Evolutionary conservation across 305 asterid genomes (phyloP).

Genomic region (Galium porrigens): DNA sequence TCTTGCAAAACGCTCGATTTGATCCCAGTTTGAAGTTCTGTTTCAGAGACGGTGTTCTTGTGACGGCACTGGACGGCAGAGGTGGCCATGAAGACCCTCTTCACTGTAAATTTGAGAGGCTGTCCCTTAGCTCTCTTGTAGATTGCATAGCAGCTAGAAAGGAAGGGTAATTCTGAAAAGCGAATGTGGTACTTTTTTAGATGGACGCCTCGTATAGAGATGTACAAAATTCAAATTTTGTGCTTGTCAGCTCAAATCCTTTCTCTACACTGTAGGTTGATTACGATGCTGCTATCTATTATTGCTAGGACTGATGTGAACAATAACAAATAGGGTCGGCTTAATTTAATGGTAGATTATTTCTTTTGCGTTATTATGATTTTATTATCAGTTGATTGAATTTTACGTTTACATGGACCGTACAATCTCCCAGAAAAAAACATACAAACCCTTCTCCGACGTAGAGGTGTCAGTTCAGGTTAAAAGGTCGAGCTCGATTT

Average conservation of each 20-base stretch:
- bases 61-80: constrained; percentile 28
- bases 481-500: too few relatives aligned
- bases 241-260: neutral
- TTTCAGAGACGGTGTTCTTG: constrained; percentile 57
- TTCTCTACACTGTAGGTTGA: neutral
- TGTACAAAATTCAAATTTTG: constrained; percentile 8
- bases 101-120: constrained; percentile 62
- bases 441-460: too few relatives aligned
- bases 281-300: neutral
- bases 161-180: constrained; percentile 25
- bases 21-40: constrained; percentile 25
- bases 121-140: constrained; percentile 74
- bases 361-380: neutral
- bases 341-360: neutral
- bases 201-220: neutral
- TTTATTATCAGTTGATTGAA: too few relatives aligned
- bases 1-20: constrained; percentile 11
- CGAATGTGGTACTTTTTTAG: neutral
- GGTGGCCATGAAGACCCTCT: constrained; percentile 29
- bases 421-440: too few relatives aligned
- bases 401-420: too few relatives aligned
- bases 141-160: constrained; percentile 50
- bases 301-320: too few relatives aligned
- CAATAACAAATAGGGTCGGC: neutral
- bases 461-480: too few relatives aligned